Evolutionary conservation across 2,329 filamentous ascomycete genomes (phyloP).

Genomic region (Fusarium mundagurra): DNA sequence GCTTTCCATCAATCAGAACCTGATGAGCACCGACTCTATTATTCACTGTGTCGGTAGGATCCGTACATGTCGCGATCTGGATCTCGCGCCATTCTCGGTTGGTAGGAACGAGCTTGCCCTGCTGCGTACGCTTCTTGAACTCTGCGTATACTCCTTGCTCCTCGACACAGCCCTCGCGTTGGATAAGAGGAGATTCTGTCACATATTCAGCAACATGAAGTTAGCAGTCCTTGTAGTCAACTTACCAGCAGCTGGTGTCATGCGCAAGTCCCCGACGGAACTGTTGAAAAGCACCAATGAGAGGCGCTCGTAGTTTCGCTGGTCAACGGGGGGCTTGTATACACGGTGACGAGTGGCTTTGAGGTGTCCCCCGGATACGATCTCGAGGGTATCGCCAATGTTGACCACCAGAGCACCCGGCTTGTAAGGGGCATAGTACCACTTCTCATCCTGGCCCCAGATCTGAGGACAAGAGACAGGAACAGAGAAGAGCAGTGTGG

Average conservation of each 20-base stretch:
- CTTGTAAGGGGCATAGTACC: conserved; percentile 36
- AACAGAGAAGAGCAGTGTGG: conserved; percentile 26
- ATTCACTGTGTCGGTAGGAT: conserved; percentile 52
- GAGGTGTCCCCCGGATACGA: conserved; percentile 34
- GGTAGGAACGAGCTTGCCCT: conserved; percentile 55
- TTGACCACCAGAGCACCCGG: conserved; percentile 36
- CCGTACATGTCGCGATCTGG: conserved; percentile 55
- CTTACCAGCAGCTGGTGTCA: conserved; percentile 49
- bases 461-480: conserved; percentile 36
- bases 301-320: conserved; percentile 50
- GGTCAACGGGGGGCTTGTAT: conserved; percentile 29
- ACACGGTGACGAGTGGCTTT: conserved; percentile 35
- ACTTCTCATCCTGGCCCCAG: conserved; percentile 33
- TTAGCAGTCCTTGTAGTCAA: too few species aligned
- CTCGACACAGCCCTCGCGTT: conserved; percentile 53
- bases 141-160: conserved; percentile 58
- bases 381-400: conserved; percentile 34
- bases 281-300: conserved; percentile 58
- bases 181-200: conserved; percentile 44
- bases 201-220: background rate
- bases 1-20: conserved; percentile 54
- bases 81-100: conserved; percentile 61
- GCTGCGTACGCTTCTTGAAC: conserved; percentile 54
- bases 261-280: conserved; percentile 54
- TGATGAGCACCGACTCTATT: conserved; percentile 55